phyloP scores from a whole-genome alignment of 2,329 filamentous ascomycete genomes.

The Paramyrothecium sp. region DNA sequence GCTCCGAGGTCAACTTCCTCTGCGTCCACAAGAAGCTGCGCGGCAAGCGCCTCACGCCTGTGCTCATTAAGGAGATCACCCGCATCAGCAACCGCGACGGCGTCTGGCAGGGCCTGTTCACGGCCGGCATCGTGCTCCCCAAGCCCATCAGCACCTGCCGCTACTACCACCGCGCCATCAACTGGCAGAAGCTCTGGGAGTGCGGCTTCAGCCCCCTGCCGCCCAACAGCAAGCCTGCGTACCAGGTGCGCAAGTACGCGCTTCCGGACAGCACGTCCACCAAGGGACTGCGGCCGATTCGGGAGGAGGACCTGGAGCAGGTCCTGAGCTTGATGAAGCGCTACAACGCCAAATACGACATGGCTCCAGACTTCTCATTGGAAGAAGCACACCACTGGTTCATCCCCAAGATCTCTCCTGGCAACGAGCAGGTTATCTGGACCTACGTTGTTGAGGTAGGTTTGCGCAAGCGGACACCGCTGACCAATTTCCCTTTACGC shows the following conservation, averaged over 20 bases:
- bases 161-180: conserved; percentile 90
- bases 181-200: conserved; percentile 96
- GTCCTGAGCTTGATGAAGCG: conserved; percentile 73
- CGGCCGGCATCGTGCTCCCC: conserved; percentile 85
- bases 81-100: conserved; percentile 83
- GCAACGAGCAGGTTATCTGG: conserved; percentile 81
- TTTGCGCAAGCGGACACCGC: background rate
- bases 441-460: conserved; percentile 82
- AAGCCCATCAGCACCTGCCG: conserved; percentile 90
- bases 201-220: conserved; percentile 92
- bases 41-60: conserved; percentile 85
- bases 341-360: conserved; percentile 77
- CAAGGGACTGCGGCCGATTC: conserved; percentile 77
- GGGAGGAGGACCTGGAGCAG: conserved; percentile 71
- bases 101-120: conserved; percentile 95
- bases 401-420: conserved; percentile 60
- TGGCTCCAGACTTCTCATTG: conserved; percentile 77
- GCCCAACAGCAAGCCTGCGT: conserved; percentile 75
- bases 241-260: conserved; percentile 83
- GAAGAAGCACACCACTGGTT: conserved; percentile 90
- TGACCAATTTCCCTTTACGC: background rate
- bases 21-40: conserved; percentile 98
- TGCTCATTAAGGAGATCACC: conserved; percentile 97
- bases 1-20: conserved; percentile 96
- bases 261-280: conserved; percentile 73